Conservation (phyloP, 116 monocot genomes). For the Zostera marina region DNA sequence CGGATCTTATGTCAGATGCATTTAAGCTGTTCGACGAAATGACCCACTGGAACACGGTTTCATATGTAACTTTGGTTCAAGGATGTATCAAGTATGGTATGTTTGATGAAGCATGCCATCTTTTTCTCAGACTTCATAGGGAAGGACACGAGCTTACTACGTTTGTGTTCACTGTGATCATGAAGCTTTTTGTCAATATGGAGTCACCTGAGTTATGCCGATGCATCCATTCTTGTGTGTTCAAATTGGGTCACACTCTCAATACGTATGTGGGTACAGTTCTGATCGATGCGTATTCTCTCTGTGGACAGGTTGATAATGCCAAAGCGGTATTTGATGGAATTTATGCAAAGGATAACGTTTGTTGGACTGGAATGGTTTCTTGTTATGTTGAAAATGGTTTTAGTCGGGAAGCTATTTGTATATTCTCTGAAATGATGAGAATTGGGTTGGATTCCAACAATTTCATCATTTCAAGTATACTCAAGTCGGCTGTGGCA, state of each 20-base stretch:
- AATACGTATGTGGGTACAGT: constrained; percentile 47
- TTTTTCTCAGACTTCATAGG: constrained; percentile 35
- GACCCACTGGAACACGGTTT: constrained; percentile 43
- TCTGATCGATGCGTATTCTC: constrained; percentile 54
- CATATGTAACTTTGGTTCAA: constrained; percentile 66
- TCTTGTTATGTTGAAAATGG: constrained; percentile 69
- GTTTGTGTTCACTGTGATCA: constrained; percentile 52
- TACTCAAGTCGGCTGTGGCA: constrained; percentile 44
- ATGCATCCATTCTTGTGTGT: constrained; percentile 32
- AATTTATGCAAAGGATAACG: constrained; percentile 40
- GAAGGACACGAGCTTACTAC: constrained; percentile 61
- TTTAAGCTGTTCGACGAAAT: constrained; percentile 60
- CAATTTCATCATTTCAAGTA: constrained; percentile 45
- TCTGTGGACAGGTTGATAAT: constrained; percentile 27
- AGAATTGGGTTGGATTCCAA: constrained; percentile 39
- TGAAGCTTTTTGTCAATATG: constrained; percentile 42
- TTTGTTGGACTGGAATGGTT: constrained; percentile 66
- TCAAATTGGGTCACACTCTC: constrained; percentile 38
- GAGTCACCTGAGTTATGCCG: constrained; percentile 24
- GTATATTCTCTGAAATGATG: constrained; percentile 35
- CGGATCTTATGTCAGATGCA: constrained; percentile 15
- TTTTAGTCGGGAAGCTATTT: constrained; percentile 16
- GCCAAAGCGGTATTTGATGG: constrained; percentile 49
- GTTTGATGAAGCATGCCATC: constrained; percentile 13
- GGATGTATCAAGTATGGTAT: constrained; percentile 17